Base-by-base conservation (phyloP, 768 basidiomycete species). In the Hirschioporus abietinus region DNA sequence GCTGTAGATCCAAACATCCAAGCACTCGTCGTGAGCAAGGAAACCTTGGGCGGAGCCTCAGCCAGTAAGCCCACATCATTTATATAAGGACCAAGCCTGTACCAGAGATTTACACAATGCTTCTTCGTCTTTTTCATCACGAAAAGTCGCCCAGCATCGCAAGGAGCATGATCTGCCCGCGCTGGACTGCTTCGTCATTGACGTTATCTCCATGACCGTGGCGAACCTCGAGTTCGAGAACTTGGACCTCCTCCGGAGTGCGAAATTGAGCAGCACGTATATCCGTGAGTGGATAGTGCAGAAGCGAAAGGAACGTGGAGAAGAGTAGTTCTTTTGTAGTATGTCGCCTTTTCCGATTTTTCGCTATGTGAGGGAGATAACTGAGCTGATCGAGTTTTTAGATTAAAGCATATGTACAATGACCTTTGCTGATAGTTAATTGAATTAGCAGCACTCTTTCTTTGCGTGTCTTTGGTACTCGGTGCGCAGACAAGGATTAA, bases 181-280 rank as follows among this genome's bases (percentile, higher is more conserved):
- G 1, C 83, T 96, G 60, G 76, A 84, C 62, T 83, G 86, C 0
- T 92, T 88, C 73, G 81, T 93, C 52, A 96, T 98, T 72, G 92
- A 96, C 74, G 94, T 99, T 69, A 95, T 99, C 67, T 93, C 91
- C 0, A 77, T 89, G 60, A 84, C 83, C 35, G 82, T 81, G 4
- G 77, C 83, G 23, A 85, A 79, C 65, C 76, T 92, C 26, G 87
- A 87, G 63, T 82, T 83, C 63, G 84, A 84, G 24, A 92, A 96
- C 73, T 83, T 85, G 20, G 86, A 88, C 65, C 76, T 83, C 73
- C 76, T 96, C 66, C 90, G 89, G 74, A 82, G 85, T 69, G 84
- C 88, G 30, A 99, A 99, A 82, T 88, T 99, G 85, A 95, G 97
- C 74, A 97, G 95, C 73, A 96, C 95, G 7, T 92, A 84, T 68